These are phyloP conservation scores for Proliferodiscus dingleyae DNA, from an alignment of 2,329 filamentous ascomycete genomes.

Conservation along the genomic window DNA sequence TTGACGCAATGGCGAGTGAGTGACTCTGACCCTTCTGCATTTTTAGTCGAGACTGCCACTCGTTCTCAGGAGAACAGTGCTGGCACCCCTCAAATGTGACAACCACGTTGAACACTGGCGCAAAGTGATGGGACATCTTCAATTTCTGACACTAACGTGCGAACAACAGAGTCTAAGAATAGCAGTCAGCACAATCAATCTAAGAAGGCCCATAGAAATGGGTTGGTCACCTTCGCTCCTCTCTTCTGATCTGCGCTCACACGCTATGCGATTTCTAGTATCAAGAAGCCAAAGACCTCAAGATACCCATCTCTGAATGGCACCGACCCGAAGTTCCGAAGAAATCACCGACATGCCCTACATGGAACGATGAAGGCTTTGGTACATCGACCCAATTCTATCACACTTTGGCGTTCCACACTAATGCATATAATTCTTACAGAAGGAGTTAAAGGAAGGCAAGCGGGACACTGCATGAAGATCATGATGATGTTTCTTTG, in stretches of 20 bases:
- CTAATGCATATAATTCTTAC: slow-evolving; percentile 27
- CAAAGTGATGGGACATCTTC: no score
- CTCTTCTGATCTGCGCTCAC: slow-evolving; percentile 4
- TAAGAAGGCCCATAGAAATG: slow-evolving; percentile 99
- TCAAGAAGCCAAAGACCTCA: slow-evolving; percentile 99
- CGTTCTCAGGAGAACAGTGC: no score
- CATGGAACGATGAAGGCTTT: slow-evolving; percentile 98
- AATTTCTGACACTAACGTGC: not conserved
- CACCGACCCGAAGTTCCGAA: slow-evolving; percentile 98
- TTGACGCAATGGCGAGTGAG: slow-evolving; percentile 66
- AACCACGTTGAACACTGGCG: no score
- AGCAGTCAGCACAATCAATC: slow-evolving; percentile 83
- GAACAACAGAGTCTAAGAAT: slow-evolving; percentile 91
- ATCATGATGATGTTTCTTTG: slow-evolving; percentile 20
- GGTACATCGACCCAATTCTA: slow-evolving; percentile 53
- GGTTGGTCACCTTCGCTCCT: slow-evolving; percentile 55
- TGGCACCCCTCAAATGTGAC: no score
- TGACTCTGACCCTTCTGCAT: slow-evolving; percentile 27
- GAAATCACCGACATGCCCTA: slow-evolving; percentile 99
- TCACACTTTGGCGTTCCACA: not conserved
- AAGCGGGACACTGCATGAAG: slow-evolving; percentile 81
- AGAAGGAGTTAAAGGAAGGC: slow-evolving; percentile 98
- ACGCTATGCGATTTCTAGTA: slow-evolving; percentile 52
- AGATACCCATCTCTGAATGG: slow-evolving; percentile 98
- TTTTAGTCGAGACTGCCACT: no score